Evolutionary conservation across 2,329 filamentous ascomycete genomes (phyloP), one percentile per base, ranked within the genome.

Genomic region (Pseudogymnoascus sp.): DNA sequence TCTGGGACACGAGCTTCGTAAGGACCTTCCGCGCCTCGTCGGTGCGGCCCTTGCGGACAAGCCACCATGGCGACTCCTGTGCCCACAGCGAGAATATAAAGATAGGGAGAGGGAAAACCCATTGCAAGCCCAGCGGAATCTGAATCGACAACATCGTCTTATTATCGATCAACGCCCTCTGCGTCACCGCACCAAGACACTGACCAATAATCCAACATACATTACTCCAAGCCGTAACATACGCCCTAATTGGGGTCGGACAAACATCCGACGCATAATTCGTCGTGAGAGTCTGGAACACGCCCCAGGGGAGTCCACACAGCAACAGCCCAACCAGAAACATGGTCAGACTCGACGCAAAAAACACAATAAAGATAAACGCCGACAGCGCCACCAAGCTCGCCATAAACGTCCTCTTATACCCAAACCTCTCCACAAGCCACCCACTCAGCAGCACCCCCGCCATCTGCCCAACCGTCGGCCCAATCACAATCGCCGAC

Each of bases 161-260:
- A 16, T 76, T 71, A 43, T 70, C 68, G 31, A 78, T 65, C 74
- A 78, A 76, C 6, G 72, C 68, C 66, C 74, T 75, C 63, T 79
- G 77, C 11, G 78, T 76, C 6, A 76, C 77, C 37, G 78, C 72
- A 26, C 76, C 77, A 61, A 79, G 76, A 59, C 78, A 66, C 64
- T 79, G 77, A n/a, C 78, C 77, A 6, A 78, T 60, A 31, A 49
- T 78, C 78, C 79, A 82, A 73, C 79, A 80, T 66, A 80, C 75
- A 68, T 80, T 79, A 65, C 79, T 76, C 61, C 80, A 81, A 1
- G 78, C 79, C 0, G 78, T 80, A 43, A 81, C 71, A 65, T 80
- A 81, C n/a, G 77, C 78, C 62, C 80, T 74, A 12, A 82, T 71
- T 23, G 78, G 77, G 19, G 81, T 76, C 3, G 80, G 80, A 62